These are phyloP conservation scores for Isabelozyma gotoi DNA, from an alignment of 805 yeast species.

Conservation along the genomic window DNA sequence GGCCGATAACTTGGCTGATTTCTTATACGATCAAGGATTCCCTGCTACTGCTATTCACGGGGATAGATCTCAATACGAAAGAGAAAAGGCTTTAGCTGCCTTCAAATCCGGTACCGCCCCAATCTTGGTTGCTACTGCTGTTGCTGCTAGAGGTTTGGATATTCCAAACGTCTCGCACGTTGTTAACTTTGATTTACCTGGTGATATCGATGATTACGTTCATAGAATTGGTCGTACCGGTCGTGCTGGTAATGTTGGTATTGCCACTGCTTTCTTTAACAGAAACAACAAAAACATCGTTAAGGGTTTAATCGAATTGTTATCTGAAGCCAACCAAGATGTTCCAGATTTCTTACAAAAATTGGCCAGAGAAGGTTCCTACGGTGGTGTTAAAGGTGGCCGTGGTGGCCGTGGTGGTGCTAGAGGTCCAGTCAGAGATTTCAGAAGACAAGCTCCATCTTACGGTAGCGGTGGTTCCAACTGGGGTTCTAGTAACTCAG, in stretches of 20 bases:
- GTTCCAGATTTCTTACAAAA: constrained; percentile 85
- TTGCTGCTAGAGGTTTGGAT: constrained; percentile 99
- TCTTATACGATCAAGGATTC: constrained; percentile 81
- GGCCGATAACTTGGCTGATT: constrained; percentile 96
- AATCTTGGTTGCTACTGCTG: constrained; percentile 97
- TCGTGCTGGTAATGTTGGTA: constrained; percentile 99
- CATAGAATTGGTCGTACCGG: constrained; percentile 99
- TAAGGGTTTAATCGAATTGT: constrained; percentile 81
- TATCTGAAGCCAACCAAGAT: constrained; percentile 96
- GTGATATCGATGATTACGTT: constrained; percentile 96
- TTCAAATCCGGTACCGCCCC: constrained; percentile 93
- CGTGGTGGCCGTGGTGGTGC: constrained; percentile 49
- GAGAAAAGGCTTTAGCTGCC: constrained; percentile 94
- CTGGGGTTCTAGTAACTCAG: constrained; percentile 35
- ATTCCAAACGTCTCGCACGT: constrained; percentile 98
- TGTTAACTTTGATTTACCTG: constrained; percentile 94
- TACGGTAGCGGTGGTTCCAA: constrained; percentile 28
- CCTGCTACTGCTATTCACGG: constrained; percentile 99
- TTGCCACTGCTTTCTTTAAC: constrained; percentile 97
- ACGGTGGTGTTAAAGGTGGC: constrained; percentile 45
- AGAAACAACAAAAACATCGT: constrained; percentile 89
- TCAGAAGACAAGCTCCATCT: constrained; percentile 44
- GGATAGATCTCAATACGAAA: constrained; percentile 96
- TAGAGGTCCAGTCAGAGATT: constrained; percentile 49
- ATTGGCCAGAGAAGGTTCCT: constrained; percentile 72